Evolutionary conservation across 441 rosid species (phyloP).

Genomic region (Erodium trifolium): DNA sequence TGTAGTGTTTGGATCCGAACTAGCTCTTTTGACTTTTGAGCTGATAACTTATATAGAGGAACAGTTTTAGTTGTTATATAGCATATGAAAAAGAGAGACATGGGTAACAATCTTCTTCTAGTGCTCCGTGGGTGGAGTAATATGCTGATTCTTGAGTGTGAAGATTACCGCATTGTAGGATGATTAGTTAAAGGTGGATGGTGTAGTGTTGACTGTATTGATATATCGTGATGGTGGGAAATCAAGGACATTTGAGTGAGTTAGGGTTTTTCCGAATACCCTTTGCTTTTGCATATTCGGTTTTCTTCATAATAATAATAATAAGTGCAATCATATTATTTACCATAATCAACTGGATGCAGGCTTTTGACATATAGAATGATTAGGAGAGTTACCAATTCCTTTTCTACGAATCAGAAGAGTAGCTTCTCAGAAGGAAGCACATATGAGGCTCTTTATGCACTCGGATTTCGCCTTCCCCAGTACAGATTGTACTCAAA

Average conservation of each 20-base stretch:
- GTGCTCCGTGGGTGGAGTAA: no score
- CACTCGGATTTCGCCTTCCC: constrained; percentile 33
- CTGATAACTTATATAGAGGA: no score
- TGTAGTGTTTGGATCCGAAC: no score
- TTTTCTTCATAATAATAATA: no score
- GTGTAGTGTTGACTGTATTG: neutral
- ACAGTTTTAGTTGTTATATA: no score
- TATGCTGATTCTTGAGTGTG: no score
- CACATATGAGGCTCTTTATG: constrained; percentile 33
- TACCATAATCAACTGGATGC: constrained; percentile 26
- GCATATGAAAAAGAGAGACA: no score
- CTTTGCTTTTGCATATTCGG: no score
- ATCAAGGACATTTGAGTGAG: no score
- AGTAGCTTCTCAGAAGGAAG: constrained; percentile 27
- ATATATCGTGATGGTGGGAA: neutral
- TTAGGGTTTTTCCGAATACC: no score
- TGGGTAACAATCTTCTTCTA: no score
- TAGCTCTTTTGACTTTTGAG: no score
- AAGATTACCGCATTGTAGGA: neutral
- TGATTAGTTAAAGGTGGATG: neutral
- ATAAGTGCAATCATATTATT: neutral
- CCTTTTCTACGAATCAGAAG: constrained; percentile 26
- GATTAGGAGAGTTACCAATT: constrained; percentile 32
- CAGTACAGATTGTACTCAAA: constrained; percentile 33
- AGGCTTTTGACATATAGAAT: constrained; percentile 46